phyloP scores from a whole-genome alignment of 2,329 filamentous ascomycete species.

The Trichoderma atrobrunneum region DNA sequence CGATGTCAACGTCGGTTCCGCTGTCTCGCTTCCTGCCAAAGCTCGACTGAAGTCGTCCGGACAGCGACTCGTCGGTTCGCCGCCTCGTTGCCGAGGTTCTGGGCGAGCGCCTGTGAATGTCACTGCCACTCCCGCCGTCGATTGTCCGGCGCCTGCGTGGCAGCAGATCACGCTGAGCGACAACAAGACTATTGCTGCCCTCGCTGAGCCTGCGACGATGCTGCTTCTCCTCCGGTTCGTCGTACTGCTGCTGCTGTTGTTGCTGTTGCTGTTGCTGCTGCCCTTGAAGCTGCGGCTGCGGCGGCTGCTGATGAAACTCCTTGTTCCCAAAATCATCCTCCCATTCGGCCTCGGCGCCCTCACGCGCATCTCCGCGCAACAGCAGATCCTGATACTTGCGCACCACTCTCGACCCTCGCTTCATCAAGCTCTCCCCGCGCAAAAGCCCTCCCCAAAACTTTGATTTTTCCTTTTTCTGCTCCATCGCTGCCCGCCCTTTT shows the following conservation, averaged over 20 bases:
- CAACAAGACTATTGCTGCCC: slow-evolving; percentile 13
- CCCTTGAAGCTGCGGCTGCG: background rate
- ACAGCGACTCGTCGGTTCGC: slow-evolving; percentile 11
- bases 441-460: slow-evolving; percentile 50
- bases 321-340: background rate
- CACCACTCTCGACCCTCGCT: slow-evolving; percentile 19
- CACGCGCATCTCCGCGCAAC: slow-evolving; percentile 14
- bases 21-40: slow-evolving; percentile 1
- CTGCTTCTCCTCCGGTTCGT: background rate
- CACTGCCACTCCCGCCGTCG: slow-evolving; percentile 2
- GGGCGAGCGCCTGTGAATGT: slow-evolving; percentile 5
- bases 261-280: background rate
- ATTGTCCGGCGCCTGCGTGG: slow-evolving; percentile 13
- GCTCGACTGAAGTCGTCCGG: background rate
- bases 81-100: slow-evolving; percentile 12
- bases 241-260: background rate
- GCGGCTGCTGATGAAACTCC: background rate
- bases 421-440: slow-evolving; percentile 45
- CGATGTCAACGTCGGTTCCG: background rate
- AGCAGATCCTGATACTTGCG: slow-evolving; percentile 16
- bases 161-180: background rate
- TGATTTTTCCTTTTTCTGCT: slow-evolving; percentile 40
- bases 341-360: slow-evolving; percentile 6
- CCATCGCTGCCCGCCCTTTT: slow-evolving; percentile 30
- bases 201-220: slow-evolving; percentile 10